Percentiles rank a stretch among this genome's conserved stretches.
Evolutionary conservation across 129 eudicot species (phyloP).

Genomic region (Pulicaria dysenterica): DNA sequence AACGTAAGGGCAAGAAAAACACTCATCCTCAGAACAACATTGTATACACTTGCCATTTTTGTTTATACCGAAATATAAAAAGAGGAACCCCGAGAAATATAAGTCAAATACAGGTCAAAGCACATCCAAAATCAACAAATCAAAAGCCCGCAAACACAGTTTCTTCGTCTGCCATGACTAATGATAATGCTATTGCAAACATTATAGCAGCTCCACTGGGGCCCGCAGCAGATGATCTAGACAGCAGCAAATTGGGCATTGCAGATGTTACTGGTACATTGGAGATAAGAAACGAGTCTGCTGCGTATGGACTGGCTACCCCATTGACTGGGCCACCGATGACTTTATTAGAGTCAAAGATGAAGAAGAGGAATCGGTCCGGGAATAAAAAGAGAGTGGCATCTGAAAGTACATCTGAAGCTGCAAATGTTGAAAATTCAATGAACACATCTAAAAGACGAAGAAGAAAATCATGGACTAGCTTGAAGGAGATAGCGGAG

Average conservation of each 20-base stretch:
- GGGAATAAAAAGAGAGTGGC: constrained; percentile 50
- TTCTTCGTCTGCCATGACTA: constrained; percentile 17
- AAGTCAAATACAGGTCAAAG: constrained; percentile 51
- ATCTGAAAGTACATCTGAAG: constrained; percentile 23
- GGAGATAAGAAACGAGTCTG: constrained; percentile 26
- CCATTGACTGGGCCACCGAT: constrained; percentile 36
- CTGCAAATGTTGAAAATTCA: constrained; percentile 43
- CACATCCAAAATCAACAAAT: constrained; percentile 19
- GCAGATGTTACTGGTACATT: constrained; percentile 14
- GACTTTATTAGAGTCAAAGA: constrained; percentile 62
- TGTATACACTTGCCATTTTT: constrained; percentile 78
- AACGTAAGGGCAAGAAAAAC: constrained; percentile 42
- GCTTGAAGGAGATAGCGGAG: constrained; percentile 70
- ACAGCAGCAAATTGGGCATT: not conserved
- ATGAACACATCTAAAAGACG: constrained; percentile 45
- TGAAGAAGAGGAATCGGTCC: constrained; percentile 58
- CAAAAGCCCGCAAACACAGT: constrained; percentile 3
- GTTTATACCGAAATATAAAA: constrained; percentile 64
- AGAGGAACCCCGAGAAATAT: constrained; percentile 76
- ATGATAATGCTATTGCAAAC: not conserved
- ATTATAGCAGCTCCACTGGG: constrained; percentile 1
- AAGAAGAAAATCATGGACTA: constrained; percentile 76
- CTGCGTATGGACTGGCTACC: constrained; percentile 35
- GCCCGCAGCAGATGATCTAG: not conserved
- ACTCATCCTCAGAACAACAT: constrained; percentile 54